A percentile compares a stretch with the other conserved stretches of the same genome.
phyloP scores from a whole-genome alignment of 345 rosid genomes.

The Boechera divaricarpa region DNA sequence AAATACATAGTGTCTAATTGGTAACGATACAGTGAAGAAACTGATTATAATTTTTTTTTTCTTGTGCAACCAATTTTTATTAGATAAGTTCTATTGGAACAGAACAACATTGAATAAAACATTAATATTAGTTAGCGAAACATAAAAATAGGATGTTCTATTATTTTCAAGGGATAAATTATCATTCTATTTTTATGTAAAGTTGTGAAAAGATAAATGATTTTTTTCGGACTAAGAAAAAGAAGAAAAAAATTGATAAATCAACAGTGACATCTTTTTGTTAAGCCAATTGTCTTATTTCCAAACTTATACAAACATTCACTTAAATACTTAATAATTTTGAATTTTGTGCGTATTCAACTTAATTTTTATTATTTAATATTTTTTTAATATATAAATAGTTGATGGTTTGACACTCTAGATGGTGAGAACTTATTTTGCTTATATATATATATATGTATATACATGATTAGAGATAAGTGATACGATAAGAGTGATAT shows the following conservation, averaged over 20 bases:
- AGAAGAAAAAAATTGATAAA: background rate
- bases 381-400: background rate
- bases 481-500: slow-evolving; percentile 20
- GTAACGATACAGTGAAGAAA: background rate
- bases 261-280: background rate
- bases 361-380: background rate
- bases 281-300: background rate
- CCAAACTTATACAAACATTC: background rate
- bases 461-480: slow-evolving; percentile 2
- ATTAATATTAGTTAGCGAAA: background rate
- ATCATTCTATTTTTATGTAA: background rate
- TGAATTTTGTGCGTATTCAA: background rate
- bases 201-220: background rate
- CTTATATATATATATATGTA: background rate
- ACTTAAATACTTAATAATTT: background rate
- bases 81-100: too few species aligned
- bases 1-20: background rate
- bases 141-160: background rate
- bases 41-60: background rate
- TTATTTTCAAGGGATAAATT: background rate
- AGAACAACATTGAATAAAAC: background rate
- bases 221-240: background rate
- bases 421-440: background rate
- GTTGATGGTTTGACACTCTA: background rate
- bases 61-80: too few species aligned